These are phyloP conservation scores for Corynespora cassiicola DNA, from an alignment of 2,329 filamentous ascomycete species.

Conservation along the genomic window DNA sequence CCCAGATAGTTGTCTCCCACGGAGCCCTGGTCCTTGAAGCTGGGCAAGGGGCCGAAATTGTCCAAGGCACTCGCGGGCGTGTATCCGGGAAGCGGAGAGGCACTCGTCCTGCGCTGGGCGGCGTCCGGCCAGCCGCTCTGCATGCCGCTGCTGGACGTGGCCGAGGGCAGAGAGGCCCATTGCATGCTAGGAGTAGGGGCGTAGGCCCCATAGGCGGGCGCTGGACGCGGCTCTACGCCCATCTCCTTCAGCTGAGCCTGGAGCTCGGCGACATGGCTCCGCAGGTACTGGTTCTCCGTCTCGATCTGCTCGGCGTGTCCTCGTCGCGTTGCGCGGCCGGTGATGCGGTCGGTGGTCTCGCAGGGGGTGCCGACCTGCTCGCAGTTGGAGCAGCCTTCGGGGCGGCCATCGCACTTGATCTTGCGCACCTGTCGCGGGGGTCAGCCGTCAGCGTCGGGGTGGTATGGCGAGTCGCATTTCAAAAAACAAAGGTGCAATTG, in stretches of 20 bases:
- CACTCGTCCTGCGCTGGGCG: slow-evolving; percentile 24
- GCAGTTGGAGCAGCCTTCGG: slow-evolving; percentile 84
- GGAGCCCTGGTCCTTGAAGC: slow-evolving; percentile 54
- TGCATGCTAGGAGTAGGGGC: slow-evolving; percentile 18
- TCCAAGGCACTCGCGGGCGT: slow-evolving; percentile 23
- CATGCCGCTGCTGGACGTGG: slow-evolving; percentile 18
- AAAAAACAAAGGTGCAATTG: no score
- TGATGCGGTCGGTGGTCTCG: slow-evolving; percentile 86
- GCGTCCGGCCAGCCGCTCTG: slow-evolving; percentile 30
- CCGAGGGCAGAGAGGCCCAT: slow-evolving; percentile 19
- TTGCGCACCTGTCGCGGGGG: slow-evolving; percentile 70
- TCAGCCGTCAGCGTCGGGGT: slow-evolving; percentile 10
- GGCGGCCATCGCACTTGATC: slow-evolving; percentile 82
- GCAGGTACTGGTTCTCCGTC: slow-evolving; percentile 71
- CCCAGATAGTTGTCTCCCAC: slow-evolving; percentile 71
- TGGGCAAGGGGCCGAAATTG: slow-evolving; percentile 44
- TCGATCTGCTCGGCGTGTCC: slow-evolving; percentile 82
- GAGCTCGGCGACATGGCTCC: slow-evolving; percentile 70
- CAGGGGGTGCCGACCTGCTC: slow-evolving; percentile 77
- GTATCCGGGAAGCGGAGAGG: slow-evolving; percentile 34
- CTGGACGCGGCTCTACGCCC: slow-evolving; percentile 66
- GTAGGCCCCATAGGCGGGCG: slow-evolving; percentile 45
- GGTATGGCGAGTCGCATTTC: neutral
- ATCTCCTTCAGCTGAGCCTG: slow-evolving; percentile 69
- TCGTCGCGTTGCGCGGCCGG: slow-evolving; percentile 77